phyloP scores from a whole-genome alignment of 371 early-diverging fungal species.

The Mortierella polycephala region DNA sequence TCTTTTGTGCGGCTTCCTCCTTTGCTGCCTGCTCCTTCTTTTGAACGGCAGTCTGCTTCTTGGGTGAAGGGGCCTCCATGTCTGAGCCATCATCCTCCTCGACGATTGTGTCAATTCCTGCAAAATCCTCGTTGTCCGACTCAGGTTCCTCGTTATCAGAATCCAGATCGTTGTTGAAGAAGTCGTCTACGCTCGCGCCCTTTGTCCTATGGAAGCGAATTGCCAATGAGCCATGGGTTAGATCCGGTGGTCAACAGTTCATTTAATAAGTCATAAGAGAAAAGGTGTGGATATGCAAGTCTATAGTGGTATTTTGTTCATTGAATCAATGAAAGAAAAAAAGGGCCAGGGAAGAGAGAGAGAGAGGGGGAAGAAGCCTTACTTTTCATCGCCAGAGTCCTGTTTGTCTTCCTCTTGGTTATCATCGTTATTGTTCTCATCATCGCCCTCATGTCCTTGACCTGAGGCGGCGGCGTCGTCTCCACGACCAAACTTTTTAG shows the following conservation, averaged over 20 bases:
- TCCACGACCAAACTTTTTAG: constrained; percentile 55
- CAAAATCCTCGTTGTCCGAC: constrained; percentile 49
- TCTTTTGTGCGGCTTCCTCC: constrained; percentile 72
- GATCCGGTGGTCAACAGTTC: neutral
- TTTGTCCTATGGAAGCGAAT: constrained; percentile 16
- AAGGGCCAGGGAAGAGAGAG: neutral
- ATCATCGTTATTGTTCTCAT: constrained; percentile 46
- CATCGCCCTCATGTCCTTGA: constrained; percentile 46
- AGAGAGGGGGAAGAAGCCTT: neutral
- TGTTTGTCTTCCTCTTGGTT: constrained; percentile 55
- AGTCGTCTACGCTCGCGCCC: constrained; percentile 49
- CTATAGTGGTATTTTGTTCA: neutral
- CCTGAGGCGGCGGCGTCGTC: constrained; percentile 39
- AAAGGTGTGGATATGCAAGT: neutral
- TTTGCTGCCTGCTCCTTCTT: constrained; percentile 60
- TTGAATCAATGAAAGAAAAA: too few species aligned
- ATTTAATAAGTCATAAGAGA: neutral
- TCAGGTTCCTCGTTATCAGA: constrained; percentile 41
- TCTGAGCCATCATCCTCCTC: constrained; percentile 61
- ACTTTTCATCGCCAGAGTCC: constrained; percentile 54
- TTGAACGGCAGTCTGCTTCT: constrained; percentile 51
- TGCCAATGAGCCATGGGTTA: neutral
- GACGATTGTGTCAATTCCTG: constrained; percentile 38
- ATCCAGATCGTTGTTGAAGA: constrained; percentile 53
- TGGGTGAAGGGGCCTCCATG: constrained; percentile 50